These are phyloP conservation scores for Boletus tomentosulus DNA, from an alignment of 768 basidiomycete genomes.

Conservation along the genomic window DNA sequence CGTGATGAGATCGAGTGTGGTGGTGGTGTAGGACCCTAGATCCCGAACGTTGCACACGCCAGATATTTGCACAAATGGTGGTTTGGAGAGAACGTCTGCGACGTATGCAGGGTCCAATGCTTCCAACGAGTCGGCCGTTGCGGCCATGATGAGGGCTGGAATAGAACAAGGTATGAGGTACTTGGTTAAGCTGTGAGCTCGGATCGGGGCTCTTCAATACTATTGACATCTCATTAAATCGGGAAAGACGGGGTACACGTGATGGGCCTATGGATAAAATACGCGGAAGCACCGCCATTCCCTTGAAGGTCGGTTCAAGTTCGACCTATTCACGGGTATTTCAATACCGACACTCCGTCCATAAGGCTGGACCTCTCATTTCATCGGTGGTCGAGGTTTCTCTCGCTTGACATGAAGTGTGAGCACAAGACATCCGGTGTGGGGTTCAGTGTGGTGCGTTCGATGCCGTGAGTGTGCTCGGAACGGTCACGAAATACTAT, in stretches of 20 bases:
- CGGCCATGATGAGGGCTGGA: slow-evolving; percentile 12
- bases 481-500: slow-evolving; percentile 1
- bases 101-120: slow-evolving; percentile 67
- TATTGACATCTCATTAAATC: too few relatives aligned
- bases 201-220: not conserved
- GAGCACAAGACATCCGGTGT: slow-evolving; percentile 51
- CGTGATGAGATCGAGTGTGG: slow-evolving; percentile 46
- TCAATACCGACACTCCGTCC: too few relatives aligned
- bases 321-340: too few relatives aligned
- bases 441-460: slow-evolving; percentile 60
- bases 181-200: not conserved
- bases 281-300: too few relatives aligned
- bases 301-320: too few relatives aligned
- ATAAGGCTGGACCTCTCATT: too few relatives aligned
- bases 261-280: too few relatives aligned
- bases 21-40: slow-evolving; percentile 59
- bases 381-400: too few relatives aligned
- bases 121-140: slow-evolving; percentile 39
- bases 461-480: too few relatives aligned
- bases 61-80: slow-evolving; percentile 66
- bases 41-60: slow-evolving; percentile 77
- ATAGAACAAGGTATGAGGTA: not conserved
- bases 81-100: slow-evolving; percentile 55
- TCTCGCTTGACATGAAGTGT: too few relatives aligned
- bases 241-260: too few relatives aligned